phyloP scores from a whole-genome alignment of 305 asterid genomes.

The Fraxinus velutina region DNA sequence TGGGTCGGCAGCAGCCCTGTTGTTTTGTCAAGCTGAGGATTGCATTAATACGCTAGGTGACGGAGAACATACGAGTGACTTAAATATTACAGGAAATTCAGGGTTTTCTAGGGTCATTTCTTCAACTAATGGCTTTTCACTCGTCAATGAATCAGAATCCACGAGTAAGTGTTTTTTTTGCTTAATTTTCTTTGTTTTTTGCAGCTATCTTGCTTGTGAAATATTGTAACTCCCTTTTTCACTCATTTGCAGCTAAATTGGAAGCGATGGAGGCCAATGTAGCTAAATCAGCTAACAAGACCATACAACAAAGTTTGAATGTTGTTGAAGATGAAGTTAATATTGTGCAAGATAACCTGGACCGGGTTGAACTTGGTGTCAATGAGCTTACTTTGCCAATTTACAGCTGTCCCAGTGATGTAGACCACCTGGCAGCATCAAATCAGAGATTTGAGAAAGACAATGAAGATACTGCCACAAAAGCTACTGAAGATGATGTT shows the following conservation, averaged over 20 bases:
- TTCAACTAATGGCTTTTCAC: conserved; percentile 9
- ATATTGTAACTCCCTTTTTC: not conserved
- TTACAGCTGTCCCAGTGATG: not conserved
- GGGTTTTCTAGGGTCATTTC: conserved; percentile 19
- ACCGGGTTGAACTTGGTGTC: conserved; percentile 4
- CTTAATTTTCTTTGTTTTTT: conserved; percentile 5
- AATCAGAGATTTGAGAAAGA: conserved; percentile 13
- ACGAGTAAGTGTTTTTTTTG: conserved; percentile 23
- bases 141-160: conserved; percentile 20
- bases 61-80: conserved; percentile 21
- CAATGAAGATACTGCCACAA: conserved; percentile 5
- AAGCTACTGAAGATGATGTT: conserved; percentile 25
- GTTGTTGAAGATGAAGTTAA: conserved; percentile 11
- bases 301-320: not conserved
- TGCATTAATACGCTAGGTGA: not conserved
- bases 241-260: conserved; percentile 28
- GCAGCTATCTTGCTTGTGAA: not conserved
- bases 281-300: not conserved
- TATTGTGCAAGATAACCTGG: conserved; percentile 19
- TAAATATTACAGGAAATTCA: conserved; percentile 20
- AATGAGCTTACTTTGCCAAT: conserved; percentile 6
- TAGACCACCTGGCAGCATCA: conserved; percentile 25
- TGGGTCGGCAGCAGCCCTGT: conserved; percentile 18
- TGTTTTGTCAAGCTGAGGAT: conserved; percentile 18
- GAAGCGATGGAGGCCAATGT: conserved; percentile 28